phyloP scores from a whole-genome alignment of 164 flowering plant species.

The Piper longum region DNA sequence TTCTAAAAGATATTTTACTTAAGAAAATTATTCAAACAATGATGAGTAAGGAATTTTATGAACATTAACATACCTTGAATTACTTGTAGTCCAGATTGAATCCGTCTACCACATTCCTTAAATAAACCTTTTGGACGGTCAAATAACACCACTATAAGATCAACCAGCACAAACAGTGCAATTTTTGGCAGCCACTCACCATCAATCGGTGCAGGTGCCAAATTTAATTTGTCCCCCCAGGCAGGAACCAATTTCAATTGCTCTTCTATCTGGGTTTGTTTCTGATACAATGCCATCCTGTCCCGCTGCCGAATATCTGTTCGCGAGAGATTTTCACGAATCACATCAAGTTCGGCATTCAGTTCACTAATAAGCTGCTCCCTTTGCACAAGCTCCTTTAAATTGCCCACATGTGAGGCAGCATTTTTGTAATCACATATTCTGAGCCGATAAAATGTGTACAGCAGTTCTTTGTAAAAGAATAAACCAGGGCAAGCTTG shows the following conservation, averaged over 20 bases:
- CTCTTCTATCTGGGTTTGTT: slow-evolving; percentile 43
- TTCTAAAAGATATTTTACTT: no score
- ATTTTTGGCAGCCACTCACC: slow-evolving; percentile 91
- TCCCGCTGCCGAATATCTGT: slow-evolving; percentile 41
- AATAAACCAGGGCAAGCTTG: slow-evolving; percentile 59
- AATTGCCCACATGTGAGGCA: slow-evolving; percentile 52
- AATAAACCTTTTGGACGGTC: slow-evolving; percentile 88
- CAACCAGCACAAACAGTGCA: slow-evolving; percentile 75
- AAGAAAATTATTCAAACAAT: background rate
- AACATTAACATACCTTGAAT: slow-evolving; percentile 34
- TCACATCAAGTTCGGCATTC: slow-evolving; percentile 36
- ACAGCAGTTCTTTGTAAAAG: slow-evolving; percentile 73
- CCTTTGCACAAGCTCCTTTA: slow-evolving; percentile 67
- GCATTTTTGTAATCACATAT: slow-evolving; percentile 85
- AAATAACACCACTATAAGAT: slow-evolving; percentile 62
- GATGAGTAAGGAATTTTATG: background rate
- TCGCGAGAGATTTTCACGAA: slow-evolving; percentile 46
- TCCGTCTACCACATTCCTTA: slow-evolving; percentile 70
- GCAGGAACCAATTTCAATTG: slow-evolving; percentile 24
- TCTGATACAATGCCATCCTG: slow-evolving; percentile 35
- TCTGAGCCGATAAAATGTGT: slow-evolving; percentile 66
- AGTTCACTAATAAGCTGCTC: slow-evolving; percentile 30
- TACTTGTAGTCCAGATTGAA: slow-evolving; percentile 60
- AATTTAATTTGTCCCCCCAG: slow-evolving; percentile 48
- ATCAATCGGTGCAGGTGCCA: slow-evolving; percentile 78